Evolutionary conservation across 176 grass and related monocot species (phyloP).

Genomic region (Saccharum spontaneum): DNA sequence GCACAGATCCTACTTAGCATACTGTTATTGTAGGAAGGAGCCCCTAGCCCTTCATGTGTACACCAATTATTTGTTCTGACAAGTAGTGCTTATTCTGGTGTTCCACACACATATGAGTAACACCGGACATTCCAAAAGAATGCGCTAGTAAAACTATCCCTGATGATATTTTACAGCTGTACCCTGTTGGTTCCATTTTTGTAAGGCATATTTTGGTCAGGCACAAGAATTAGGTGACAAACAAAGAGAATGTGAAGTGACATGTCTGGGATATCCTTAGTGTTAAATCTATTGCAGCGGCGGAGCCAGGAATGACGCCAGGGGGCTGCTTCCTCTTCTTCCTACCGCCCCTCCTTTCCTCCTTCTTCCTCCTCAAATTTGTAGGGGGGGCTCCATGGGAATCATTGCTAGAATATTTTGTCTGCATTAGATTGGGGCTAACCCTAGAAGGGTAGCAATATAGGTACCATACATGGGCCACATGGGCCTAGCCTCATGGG

Average conservation of each 20-base stretch:
- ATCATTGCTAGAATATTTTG: too few relatives aligned
- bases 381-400: too few relatives aligned
- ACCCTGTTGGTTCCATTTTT: not conserved
- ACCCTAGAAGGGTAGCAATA: too few relatives aligned
- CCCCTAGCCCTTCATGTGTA: not conserved
- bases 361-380: too few relatives aligned
- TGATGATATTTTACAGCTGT: not conserved
- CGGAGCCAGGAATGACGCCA: too few relatives aligned
- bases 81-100: constrained; percentile 1
- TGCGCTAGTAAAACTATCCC: not conserved
- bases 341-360: too few relatives aligned
- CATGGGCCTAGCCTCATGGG: too few relatives aligned
- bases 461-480: too few relatives aligned
- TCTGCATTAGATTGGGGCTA: too few relatives aligned
- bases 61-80: not conserved
- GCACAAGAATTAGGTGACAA: not conserved
- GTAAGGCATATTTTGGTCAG: not conserved
- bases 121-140: not conserved
- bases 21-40: not conserved
- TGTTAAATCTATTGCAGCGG: not conserved
- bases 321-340: too few relatives aligned
- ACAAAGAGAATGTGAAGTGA: not conserved
- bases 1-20: constrained; percentile 1
- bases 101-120: too few relatives aligned
- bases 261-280: not conserved